Evolutionary conservation across 2,329 filamentous ascomycete species (phyloP), one percentile per base, ranked within the genome.

Genomic region (Fusarium devonianum): DNA sequence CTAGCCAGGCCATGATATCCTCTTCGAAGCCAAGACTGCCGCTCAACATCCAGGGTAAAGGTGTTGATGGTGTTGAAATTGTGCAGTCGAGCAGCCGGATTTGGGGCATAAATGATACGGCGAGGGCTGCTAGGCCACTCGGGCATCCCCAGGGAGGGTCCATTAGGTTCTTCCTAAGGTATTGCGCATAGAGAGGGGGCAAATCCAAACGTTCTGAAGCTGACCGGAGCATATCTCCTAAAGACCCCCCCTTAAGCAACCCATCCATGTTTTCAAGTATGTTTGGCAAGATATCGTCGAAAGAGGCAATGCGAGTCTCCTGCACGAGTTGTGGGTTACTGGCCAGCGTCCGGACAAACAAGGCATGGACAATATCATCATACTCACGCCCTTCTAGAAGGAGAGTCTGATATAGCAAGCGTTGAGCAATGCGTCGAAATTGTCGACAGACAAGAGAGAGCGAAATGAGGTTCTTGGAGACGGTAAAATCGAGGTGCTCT

Each of bases 401-500:
- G 11, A 50, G 2, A 3, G 36, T 43, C 0, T 33, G 40, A 11
- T 50, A 54, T 0, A 56, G 4, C 1, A 50, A 3, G 8, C 13
- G 14, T 4, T 50, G 53, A 2, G 50, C 45, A 3, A 56, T 30
- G 8, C 33, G 40, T 5, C 11, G 44, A 18, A 54, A 47, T 7
- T 43, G 26, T 14, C 36, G 44, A 11, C 45, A 42, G 9, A 46
- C 53, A 13, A 56, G 49, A 7, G 22, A 54, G 11, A 54, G 32
- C 6, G 35, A 22, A 12, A 10, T 1, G 18, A 56, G 45, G 12
- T 25, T 18, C 4, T 37, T 19, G 14, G 29, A 11, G 2, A n/a
- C 26, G 5, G 5, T 5, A 16, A 36, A 25, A 3, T 51, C 4
- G 4, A 30, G 12, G 4, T 17, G 18, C 10, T 2, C 1, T 22